These are phyloP conservation scores for Coleophoma crateriformis DNA, from an alignment of 2,329 filamentous ascomycete genomes.

Conservation along the genomic window DNA sequence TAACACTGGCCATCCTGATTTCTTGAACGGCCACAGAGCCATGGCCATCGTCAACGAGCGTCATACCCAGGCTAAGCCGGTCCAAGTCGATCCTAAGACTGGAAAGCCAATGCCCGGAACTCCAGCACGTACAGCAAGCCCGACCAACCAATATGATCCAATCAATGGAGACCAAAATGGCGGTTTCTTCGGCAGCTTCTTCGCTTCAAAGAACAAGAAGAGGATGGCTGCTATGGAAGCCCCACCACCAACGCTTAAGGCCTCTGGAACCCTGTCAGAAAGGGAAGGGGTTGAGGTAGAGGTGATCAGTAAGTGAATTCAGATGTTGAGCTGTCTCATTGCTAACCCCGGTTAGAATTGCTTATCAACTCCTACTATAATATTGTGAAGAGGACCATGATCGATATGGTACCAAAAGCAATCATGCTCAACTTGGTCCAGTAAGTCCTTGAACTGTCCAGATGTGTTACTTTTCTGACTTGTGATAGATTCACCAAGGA, in stretches of 20 bases:
- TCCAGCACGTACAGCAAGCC: constrained; percentile 71
- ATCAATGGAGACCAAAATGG: constrained; percentile 51
- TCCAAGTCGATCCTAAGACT: constrained; percentile 96
- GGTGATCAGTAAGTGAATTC: constrained; percentile 75
- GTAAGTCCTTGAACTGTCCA: constrained; percentile 47
- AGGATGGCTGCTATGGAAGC: constrained; percentile 99
- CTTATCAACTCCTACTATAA: constrained; percentile 97
- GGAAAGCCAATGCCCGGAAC: constrained; percentile 80
- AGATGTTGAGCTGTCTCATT: neutral
- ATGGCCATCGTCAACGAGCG: constrained; percentile 98
- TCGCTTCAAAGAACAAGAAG: constrained; percentile 99
- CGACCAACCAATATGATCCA: constrained; percentile 51
- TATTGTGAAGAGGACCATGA: constrained; percentile 97
- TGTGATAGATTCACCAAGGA: constrained; percentile 78
- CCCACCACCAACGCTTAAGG: constrained; percentile 87
- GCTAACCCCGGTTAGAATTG: constrained; percentile 56
- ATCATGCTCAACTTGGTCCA: constrained; percentile 97
- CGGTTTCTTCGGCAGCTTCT: constrained; percentile 98
- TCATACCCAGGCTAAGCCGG: constrained; percentile 74
- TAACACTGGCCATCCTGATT: constrained; percentile 97
- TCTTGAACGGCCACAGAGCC: constrained; percentile 91
- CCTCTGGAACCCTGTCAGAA: constrained; percentile 87
- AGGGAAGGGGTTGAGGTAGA: constrained; percentile 95
- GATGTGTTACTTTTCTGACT: constrained; percentile 8
- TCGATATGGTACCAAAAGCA: constrained; percentile 99